These are phyloP conservation scores for Tylopilus felleus DNA, from an alignment of 768 basidiomycete genomes.

Conservation along the genomic window DNA sequence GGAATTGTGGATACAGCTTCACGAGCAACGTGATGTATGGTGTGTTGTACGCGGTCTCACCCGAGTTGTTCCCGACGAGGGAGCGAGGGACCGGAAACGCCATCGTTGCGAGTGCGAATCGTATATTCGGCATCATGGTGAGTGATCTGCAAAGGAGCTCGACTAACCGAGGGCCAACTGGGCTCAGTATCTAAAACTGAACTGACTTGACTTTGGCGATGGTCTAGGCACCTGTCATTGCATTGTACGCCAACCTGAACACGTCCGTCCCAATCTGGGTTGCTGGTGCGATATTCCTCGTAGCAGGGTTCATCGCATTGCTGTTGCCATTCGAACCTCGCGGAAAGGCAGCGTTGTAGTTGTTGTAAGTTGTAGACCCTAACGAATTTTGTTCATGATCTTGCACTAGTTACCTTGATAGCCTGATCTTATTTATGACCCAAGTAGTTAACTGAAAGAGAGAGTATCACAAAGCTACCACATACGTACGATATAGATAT, in stretches of 20 bases:
- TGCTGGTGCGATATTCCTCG: constrained; percentile 50
- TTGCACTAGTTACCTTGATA: not conserved
- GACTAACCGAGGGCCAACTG: not conserved
- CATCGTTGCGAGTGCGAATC: constrained; percentile 48
- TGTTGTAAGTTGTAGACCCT: not conserved
- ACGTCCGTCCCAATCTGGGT: constrained; percentile 55
- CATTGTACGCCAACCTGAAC: constrained; percentile 44
- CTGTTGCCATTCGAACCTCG: constrained; percentile 55
- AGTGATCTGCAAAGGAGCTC: constrained; percentile 10
- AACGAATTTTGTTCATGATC: not conserved
- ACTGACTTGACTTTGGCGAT: not conserved
- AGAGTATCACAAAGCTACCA: too few relatives aligned
- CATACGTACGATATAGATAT: too few relatives aligned
- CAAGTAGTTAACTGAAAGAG: too few relatives aligned
- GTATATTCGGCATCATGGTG: constrained; percentile 59
- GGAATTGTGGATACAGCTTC: constrained; percentile 59
- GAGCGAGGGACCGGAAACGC: constrained; percentile 56
- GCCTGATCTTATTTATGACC: too few relatives aligned
- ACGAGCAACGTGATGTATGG: constrained; percentile 58
- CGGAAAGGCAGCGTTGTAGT: constrained; percentile 50
- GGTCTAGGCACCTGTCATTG: constrained; percentile 46
- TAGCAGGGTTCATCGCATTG: constrained; percentile 45
- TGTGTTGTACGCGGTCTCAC: constrained; percentile 40
- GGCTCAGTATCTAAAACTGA: not conserved
- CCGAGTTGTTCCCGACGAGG: constrained; percentile 53